These are phyloP conservation scores for Aureoboletus auriporus DNA, from an alignment of 768 basidiomycete species.

Conservation along the genomic window DNA sequence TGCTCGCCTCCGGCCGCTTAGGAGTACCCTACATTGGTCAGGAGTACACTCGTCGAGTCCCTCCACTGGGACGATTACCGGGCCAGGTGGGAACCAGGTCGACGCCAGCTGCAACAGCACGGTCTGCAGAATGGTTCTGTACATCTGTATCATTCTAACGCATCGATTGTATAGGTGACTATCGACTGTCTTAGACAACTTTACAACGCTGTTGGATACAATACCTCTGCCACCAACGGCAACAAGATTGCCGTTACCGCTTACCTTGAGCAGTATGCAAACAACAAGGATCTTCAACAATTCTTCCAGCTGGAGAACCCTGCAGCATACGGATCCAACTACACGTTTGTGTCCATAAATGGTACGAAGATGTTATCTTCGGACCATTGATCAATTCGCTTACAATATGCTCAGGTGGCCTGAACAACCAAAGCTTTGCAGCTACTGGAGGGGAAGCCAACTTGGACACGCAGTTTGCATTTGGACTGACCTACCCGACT, in stretches of 20 bases:
- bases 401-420: conserved; percentile 41
- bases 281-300: conserved; percentile 44
- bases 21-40: conserved; percentile 36
- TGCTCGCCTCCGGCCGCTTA: conserved; percentile 41
- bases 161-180: conserved; percentile 36
- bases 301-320: conserved; percentile 50
- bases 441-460: conserved; percentile 62
- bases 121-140: background rate
- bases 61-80: conserved; percentile 17
- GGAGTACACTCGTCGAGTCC: background rate
- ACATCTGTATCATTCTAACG: background rate
- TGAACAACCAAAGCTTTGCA: conserved; percentile 50
- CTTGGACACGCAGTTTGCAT: conserved; percentile 64
- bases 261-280: conserved; percentile 52
- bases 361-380: conserved; percentile 33
- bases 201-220: conserved; percentile 41
- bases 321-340: conserved; percentile 45
- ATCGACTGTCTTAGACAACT: conserved; percentile 50
- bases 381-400: conserved; percentile 1
- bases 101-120: conserved; percentile 46
- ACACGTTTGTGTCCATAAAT: conserved; percentile 52
- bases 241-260: conserved; percentile 54
- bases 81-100: conserved; percentile 35
- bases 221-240: conserved; percentile 36
- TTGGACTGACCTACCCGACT: conserved; percentile 61